phyloP scores from a whole-genome alignment of 371 early-diverging fungal species.

The Mortierella sp. region DNA sequence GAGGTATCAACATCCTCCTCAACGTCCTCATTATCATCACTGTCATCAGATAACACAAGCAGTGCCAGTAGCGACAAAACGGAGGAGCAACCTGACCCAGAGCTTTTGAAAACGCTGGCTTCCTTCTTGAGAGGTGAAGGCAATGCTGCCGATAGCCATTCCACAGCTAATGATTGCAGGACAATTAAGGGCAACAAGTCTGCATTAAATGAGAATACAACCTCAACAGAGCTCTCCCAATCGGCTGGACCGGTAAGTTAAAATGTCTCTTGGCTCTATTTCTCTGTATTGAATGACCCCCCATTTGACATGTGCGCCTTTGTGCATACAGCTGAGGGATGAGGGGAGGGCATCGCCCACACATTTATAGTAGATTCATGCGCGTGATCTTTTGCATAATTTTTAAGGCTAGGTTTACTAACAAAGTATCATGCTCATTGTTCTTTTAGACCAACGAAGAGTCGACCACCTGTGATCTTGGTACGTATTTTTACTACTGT shows the following conservation, averaged over 20 bases:
- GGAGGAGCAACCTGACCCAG: slow-evolving; percentile 17
- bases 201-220: not conserved
- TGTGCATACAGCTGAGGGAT: not conserved
- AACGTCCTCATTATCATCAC: not conserved
- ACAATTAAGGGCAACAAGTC: not conserved
- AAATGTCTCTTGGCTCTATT: not conserved
- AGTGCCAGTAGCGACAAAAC: not conserved
- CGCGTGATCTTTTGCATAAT: not conserved
- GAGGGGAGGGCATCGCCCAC: not conserved
- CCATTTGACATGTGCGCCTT: not conserved
- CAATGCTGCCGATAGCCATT: slow-evolving; percentile 6
- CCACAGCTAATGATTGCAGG: slow-evolving; percentile 3
- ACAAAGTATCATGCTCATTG: not conserved
- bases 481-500: slow-evolving; percentile 13
- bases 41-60: not conserved
- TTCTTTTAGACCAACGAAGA: slow-evolving; percentile 18
- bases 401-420: not conserved
- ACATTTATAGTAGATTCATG: not conserved
- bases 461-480: slow-evolving; percentile 19
- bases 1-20: not conserved
- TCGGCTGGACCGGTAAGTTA: slow-evolving; percentile 52
- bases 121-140: slow-evolving; percentile 32
- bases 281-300: not conserved
- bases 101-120: slow-evolving; percentile 24
- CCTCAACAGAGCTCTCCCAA: slow-evolving; percentile 6